Evolutionary conservation across 495 filamentous ascomycete species (phyloP), one percentile per base, ranked within the genome.

Genomic region (Geopyxis carbonaria): DNA sequence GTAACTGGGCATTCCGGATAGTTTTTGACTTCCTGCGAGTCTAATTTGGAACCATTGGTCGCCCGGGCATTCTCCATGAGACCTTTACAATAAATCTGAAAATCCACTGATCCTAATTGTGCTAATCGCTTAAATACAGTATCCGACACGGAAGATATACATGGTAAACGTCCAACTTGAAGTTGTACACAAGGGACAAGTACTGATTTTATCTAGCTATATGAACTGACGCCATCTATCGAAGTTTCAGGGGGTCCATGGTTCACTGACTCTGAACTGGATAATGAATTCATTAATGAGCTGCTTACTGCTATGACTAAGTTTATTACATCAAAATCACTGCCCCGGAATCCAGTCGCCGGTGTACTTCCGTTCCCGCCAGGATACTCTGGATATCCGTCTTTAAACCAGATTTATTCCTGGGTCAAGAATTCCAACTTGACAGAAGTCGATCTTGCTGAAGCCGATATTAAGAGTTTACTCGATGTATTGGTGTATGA

Each of bases 211-310:
- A 28, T 7, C 7, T 7, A 28, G 25, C 52, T 56, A 31, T 56
- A 56, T 24, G 47, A 56, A 28, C 48, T 56, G 22, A 55, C 69
- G 10, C 87, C 91, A 2, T 78, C 75, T 25, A 85, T 93, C 24
- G 78, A 89, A 32, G 75, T 86, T 14, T 91, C 84, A 0, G 91
- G 89, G 28, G 89, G 91, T 4, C 76, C 81, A 13, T 97, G 86
- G 80, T 94, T 84, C 50, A 85, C 78, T 15, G 80, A 93, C 35
- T 79, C 78, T 5, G 78, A 79, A 27, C 68, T 94, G 2, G 89
- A 97, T 55, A 71, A 76, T 25, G 76, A 78, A 32, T 85, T 97
- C 55, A 84, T 95, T 51, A 70, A 76, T 16, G 67, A 62, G 22
- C 63, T 91, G 10, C 64, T 75, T 22, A 63, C 66, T 2, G 70